These are phyloP conservation scores for Phaeomoniella chlamydospora DNA, from an alignment of 2,329 filamentous ascomycete species.

Conservation along the genomic window DNA sequence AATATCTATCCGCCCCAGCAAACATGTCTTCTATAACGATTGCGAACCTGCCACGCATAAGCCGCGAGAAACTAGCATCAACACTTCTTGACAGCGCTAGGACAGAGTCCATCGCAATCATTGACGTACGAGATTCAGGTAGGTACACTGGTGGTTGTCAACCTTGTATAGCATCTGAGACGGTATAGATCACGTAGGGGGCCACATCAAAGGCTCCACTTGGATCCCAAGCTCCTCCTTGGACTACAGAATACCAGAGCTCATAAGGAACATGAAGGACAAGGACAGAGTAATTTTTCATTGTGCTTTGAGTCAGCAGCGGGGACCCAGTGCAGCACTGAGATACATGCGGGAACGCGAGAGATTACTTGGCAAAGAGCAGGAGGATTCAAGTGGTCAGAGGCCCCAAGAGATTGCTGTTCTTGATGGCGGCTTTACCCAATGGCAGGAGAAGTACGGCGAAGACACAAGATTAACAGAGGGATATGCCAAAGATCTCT, in stretches of 20 bases:
- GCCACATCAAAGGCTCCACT: constrained; percentile 65
- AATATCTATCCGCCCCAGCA: no score
- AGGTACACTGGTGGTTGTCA: no score
- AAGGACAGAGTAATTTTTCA: constrained; percentile 86
- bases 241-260: constrained; percentile 63
- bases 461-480: constrained; percentile 69
- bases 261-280: constrained; percentile 62
- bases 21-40: constrained; percentile 43
- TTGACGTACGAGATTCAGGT: constrained; percentile 84
- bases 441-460: constrained; percentile 76
- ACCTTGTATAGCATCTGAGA: no score
- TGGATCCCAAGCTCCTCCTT: constrained; percentile 63
- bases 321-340: constrained; percentile 73
- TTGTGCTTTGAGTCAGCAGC: constrained; percentile 80
- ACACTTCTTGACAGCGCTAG: constrained; percentile 41
- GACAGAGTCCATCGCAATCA: constrained; percentile 46
- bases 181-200: constrained; percentile 78
- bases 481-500: constrained; percentile 70
- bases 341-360: constrained; percentile 55
- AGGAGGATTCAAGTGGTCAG: constrained; percentile 13
- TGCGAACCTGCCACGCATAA: constrained; percentile 50
- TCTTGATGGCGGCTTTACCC: constrained; percentile 68
- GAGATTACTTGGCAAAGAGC: constrained; percentile 27
- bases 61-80: constrained; percentile 52
- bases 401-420: constrained; percentile 59